phyloP scores from a whole-genome alignment of 768 basidiomycete species.

The Paxillus rubicundulus region DNA sequence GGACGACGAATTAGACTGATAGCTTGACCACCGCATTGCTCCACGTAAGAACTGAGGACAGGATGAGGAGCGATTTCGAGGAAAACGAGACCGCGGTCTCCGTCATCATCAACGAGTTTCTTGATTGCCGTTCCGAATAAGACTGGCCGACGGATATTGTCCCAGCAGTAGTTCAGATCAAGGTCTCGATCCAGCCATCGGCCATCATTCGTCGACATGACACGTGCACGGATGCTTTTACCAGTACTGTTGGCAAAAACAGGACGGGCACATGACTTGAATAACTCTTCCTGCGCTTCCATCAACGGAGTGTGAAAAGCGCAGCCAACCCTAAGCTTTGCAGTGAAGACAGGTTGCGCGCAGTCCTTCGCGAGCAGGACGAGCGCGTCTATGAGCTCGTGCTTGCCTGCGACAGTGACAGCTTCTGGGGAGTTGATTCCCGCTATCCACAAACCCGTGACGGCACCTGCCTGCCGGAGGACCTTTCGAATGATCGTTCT shows the following conservation, averaged over 20 bases:
- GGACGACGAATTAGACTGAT: slow-evolving; percentile 20
- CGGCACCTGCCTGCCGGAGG: slow-evolving; percentile 9
- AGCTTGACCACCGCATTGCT: slow-evolving; percentile 20
- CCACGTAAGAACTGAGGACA: slow-evolving; percentile 20
- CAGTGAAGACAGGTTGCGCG: slow-evolving; percentile 15
- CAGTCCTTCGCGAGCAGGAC: slow-evolving; percentile 13
- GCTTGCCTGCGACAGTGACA: slow-evolving; percentile 22
- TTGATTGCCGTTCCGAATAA: slow-evolving; percentile 21
- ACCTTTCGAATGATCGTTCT: slow-evolving; percentile 19
- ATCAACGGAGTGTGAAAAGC: slow-evolving; percentile 27
- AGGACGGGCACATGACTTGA: slow-evolving; percentile 3
- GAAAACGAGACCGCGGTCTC: slow-evolving; percentile 13
- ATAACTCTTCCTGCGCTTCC: slow-evolving; percentile 20
- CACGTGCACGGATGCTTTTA: slow-evolving; percentile 6
- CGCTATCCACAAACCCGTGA: slow-evolving; percentile 19
- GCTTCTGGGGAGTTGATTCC: slow-evolving; percentile 26
- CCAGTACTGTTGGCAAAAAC: neutral
- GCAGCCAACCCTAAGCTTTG: slow-evolving; percentile 18
- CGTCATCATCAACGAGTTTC: slow-evolving; percentile 15
- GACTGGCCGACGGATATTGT: slow-evolving; percentile 23
- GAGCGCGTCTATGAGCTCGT: slow-evolving; percentile 19
- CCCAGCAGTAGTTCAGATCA: slow-evolving; percentile 23
- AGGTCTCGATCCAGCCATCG: slow-evolving; percentile 15
- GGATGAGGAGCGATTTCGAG: slow-evolving; percentile 24
- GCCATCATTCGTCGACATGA: slow-evolving; percentile 25